Conservation (phyloP, 2,329 filamentous ascomycete species). For the Fusarium sp. region DNA sequence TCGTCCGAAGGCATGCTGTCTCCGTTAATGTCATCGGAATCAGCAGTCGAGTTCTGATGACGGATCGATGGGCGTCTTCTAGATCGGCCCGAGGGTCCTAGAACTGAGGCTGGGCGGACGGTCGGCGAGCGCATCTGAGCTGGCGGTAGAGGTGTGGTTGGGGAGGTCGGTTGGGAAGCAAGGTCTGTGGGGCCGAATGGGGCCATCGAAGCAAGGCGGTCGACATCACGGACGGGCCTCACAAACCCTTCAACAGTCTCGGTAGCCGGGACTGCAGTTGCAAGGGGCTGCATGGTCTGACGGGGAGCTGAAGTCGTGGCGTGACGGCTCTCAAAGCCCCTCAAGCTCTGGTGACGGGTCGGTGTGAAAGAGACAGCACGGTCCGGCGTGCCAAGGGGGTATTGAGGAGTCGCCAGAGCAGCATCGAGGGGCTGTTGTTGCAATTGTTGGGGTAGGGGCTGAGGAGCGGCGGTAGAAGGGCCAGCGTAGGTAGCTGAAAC, state of each 20-base stretch:
- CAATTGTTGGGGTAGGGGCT: conserved; percentile 21
- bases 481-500: conserved; percentile 59
- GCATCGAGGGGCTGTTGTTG: conserved; percentile 42
- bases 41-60: conserved; percentile 90
- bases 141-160: conserved; percentile 83
- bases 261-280: conserved; percentile 74
- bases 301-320: conserved; percentile 62
- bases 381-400: conserved; percentile 38
- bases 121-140: conserved; percentile 68
- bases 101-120: conserved; percentile 64
- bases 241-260: conserved; percentile 80
- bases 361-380: conserved; percentile 40
- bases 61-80: conserved; percentile 85
- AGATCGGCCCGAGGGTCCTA: conserved; percentile 65
- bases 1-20: conserved; percentile 87
- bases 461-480: conserved; percentile 48
- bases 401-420: conserved; percentile 37
- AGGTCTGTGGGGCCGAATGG: conserved; percentile 76
- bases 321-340: conserved; percentile 63
- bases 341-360: conserved; percentile 62
- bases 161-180: conserved; percentile 91
- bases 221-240: conserved; percentile 82
- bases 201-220: conserved; percentile 86
- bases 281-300: conserved; percentile 70
- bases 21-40: conserved; percentile 86